These are phyloP conservation scores for Lindgomyces ingoldianus DNA, from an alignment of 495 filamentous ascomycete genomes.

Conservation along the genomic window DNA sequence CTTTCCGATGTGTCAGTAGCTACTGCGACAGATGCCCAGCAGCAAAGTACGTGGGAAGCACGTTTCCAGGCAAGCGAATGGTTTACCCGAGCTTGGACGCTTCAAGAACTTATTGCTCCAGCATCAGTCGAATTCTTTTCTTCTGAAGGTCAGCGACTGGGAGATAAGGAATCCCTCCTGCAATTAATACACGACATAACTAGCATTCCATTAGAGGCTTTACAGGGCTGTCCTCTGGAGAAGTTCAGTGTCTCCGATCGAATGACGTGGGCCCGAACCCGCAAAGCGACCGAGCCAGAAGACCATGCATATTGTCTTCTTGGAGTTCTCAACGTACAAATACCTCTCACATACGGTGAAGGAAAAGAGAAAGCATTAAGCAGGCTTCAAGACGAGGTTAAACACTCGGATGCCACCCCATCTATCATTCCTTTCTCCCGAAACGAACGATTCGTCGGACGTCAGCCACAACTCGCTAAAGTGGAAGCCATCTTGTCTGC, in stretches of 20 bases:
- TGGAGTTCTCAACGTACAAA: slow-evolving; percentile 7
- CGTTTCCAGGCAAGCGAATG: slow-evolving; percentile 9
- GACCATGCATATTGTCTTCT: slow-evolving; percentile 16
- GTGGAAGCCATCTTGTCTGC: background rate
- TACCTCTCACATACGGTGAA: slow-evolving; percentile 3
- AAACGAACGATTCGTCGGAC: slow-evolving; percentile 9
- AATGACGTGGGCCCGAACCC: slow-evolving; percentile 5
- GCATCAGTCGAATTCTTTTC: background rate
- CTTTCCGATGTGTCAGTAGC: slow-evolving; percentile 14
- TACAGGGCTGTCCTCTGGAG: slow-evolving; percentile 1
- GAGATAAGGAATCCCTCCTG: slow-evolving; percentile 13
- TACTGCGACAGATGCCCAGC: background rate
- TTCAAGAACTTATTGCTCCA: background rate
- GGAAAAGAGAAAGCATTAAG: slow-evolving; percentile 3
- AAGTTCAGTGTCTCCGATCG: slow-evolving; percentile 9
- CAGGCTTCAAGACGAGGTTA: background rate
- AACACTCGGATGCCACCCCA: background rate
- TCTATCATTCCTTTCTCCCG: slow-evolving; percentile 10
- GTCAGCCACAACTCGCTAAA: background rate
- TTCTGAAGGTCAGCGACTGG: slow-evolving; percentile 6
- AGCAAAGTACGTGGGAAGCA: background rate
- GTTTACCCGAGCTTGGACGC: slow-evolving; percentile 10
- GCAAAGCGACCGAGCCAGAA: slow-evolving; percentile 10
- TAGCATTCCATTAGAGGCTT: slow-evolving; percentile 3
- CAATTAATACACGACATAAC: slow-evolving; percentile 16